A percentile compares a stretch with the other conserved stretches of the same genome.
Conservation (phyloP, 495 filamentous ascomycete species). For the Penicillium crystallinum region DNA sequence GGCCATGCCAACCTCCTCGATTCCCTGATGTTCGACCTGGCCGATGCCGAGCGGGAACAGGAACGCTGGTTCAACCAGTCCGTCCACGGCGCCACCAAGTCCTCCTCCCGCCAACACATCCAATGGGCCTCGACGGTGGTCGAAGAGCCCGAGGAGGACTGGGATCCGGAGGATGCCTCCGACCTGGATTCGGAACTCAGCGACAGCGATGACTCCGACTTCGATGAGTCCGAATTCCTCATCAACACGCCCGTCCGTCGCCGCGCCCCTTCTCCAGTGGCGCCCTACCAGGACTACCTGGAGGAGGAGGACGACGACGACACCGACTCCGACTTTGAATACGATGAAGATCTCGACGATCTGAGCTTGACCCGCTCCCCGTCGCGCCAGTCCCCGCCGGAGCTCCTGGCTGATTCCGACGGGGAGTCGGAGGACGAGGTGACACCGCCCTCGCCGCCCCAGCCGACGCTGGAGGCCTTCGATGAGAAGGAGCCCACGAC, state of each 20-base stretch:
- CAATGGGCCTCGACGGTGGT: constrained; percentile 81
- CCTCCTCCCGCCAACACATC: constrained; percentile 60
- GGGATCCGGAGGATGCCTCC: constrained; percentile 58
- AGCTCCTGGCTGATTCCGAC: constrained; percentile 64
- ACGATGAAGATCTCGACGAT: constrained; percentile 62
- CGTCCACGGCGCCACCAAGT: constrained; percentile 65
- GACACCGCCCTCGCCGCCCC: constrained; percentile 81
- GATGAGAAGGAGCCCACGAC: constrained; percentile 59
- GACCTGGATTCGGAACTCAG: constrained; percentile 49
- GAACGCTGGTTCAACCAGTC: constrained; percentile 98
- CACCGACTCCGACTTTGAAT: constrained; percentile 49
- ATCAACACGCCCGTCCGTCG: constrained; percentile 35
- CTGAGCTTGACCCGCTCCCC: constrained; percentile 69
- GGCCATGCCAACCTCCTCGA: constrained; percentile 98
- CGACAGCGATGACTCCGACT: constrained; percentile 53
- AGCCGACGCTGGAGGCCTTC: constrained; percentile 60
- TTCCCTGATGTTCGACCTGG: constrained; percentile 89
- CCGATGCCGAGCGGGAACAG: constrained; percentile 91
- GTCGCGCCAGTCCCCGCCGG: constrained; percentile 70
- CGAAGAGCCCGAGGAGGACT: constrained; percentile 70
- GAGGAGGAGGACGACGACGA: constrained; percentile 46
- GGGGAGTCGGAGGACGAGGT: constrained; percentile 69
- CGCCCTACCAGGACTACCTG: constrained; percentile 38
- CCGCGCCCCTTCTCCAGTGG: constrained; percentile 35
- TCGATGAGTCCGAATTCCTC: constrained; percentile 46